phyloP scores from a whole-genome alignment of 2,329 filamentous ascomycete genomes.

The Seiridium unicorne region DNA sequence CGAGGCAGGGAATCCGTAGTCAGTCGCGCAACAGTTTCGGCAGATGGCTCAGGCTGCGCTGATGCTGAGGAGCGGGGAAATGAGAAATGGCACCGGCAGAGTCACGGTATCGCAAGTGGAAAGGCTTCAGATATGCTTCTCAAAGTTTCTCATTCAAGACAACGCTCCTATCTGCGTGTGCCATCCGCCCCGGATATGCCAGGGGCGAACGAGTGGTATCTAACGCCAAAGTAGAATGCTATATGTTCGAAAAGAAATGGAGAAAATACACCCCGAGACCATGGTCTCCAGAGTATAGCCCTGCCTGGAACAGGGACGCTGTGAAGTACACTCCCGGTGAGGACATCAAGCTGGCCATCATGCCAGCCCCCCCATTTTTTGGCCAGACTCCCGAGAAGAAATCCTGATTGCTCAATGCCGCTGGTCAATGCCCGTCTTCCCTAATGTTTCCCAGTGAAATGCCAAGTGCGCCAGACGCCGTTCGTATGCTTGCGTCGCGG shows the following conservation, averaged over 20 bases:
- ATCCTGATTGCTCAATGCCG: background rate
- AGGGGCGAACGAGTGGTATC: conserved; percentile 24
- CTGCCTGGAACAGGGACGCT: too few relatives aligned
- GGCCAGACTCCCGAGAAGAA: background rate
- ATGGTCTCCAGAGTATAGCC: background rate
- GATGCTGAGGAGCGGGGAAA: too few relatives aligned
- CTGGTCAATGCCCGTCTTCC: background rate
- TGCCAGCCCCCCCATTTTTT: background rate
- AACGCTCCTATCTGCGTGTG: conserved; percentile 25
- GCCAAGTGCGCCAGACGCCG: background rate
- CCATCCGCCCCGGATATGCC: conserved; percentile 18
- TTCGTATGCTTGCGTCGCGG: background rate
- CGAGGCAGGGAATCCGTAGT: too few relatives aligned
- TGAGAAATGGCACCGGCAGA: too few relatives aligned
- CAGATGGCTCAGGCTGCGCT: too few relatives aligned
- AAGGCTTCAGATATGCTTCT: background rate
- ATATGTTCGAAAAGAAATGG: background rate
- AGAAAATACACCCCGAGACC: background rate
- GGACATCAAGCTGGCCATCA: background rate
- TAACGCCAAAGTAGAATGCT: conserved; percentile 12
- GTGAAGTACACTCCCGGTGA: background rate
- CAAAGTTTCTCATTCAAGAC: conserved; percentile 16
- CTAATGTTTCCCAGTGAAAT: background rate
- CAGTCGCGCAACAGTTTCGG: too few relatives aligned
- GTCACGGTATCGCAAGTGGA: too few relatives aligned